phyloP scores from a whole-genome alignment of 1,139 yeast genomes.

The Lodderomyces metapsilosis region DNA sequence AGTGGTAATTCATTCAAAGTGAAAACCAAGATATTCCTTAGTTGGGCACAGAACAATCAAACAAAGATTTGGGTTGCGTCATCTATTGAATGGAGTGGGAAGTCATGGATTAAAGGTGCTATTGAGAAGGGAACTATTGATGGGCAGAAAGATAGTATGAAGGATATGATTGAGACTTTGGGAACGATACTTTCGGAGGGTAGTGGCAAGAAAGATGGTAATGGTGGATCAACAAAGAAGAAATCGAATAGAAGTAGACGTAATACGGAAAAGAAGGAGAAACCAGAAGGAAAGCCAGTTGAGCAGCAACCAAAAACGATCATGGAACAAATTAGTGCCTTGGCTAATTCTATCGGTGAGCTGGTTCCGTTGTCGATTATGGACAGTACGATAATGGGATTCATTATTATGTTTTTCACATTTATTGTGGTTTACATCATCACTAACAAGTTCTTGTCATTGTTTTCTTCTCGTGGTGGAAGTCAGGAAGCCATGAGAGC shows the following conservation, averaged over 20 bases:
- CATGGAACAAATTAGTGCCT: slow-evolving; percentile 21
- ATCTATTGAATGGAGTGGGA: slow-evolving; percentile 85
- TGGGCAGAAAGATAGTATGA: slow-evolving; percentile 79
- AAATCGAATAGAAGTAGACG: slow-evolving; percentile 25
- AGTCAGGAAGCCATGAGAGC: background rate
- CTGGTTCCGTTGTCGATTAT: slow-evolving; percentile 30
- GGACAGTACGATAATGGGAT: slow-evolving; percentile 26
- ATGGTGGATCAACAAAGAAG: slow-evolving; percentile 17
- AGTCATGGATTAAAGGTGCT: slow-evolving; percentile 87
- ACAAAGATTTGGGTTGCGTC: slow-evolving; percentile 67
- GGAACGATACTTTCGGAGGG: slow-evolving; percentile 39
- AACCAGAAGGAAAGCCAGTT: slow-evolving; percentile 12
- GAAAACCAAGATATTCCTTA: slow-evolving; percentile 60
- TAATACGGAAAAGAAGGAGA: slow-evolving; percentile 17
- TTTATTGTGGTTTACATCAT: slow-evolving; percentile 13
- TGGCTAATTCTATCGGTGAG: slow-evolving; percentile 31
- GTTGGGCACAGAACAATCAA: slow-evolving; percentile 74
- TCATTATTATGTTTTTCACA: slow-evolving; percentile 17
- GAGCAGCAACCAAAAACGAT: slow-evolving; percentile 14
- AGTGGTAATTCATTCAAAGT: slow-evolving; percentile 82
- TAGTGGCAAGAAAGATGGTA: slow-evolving; percentile 11
- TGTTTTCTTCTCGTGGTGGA: background rate
- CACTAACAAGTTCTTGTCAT: background rate
- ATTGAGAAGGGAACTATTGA: slow-evolving; percentile 90
- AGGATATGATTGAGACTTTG: slow-evolving; percentile 56